Percentiles rank a stretch among this genome's conserved stretches.
Evolutionary conservation across 306 rosid genomes (phyloP).

Genomic region (Spatholobus suberectus): DNA sequence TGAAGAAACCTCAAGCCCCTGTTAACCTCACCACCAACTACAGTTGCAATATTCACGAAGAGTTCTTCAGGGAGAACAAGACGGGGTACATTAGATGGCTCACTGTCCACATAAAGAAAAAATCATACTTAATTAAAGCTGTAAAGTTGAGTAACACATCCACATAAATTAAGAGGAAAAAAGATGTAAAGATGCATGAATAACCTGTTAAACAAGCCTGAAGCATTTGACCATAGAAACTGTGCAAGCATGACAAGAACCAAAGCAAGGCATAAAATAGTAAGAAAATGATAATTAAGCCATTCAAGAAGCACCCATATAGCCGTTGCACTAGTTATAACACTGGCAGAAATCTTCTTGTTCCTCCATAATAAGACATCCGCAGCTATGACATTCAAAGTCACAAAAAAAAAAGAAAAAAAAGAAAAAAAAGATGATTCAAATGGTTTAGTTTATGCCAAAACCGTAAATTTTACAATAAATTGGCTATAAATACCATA

Average conservation of each 20-base stretch:
- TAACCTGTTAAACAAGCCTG: slow-evolving; percentile 76
- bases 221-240: slow-evolving; percentile 81
- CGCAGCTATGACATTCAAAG: slow-evolving; percentile 65
- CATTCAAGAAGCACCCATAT: slow-evolving; percentile 94
- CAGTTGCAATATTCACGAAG: slow-evolving; percentile 65
- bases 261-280: slow-evolving; percentile 62
- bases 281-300: slow-evolving; percentile 80
- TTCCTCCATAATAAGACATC: slow-evolving; percentile 94
- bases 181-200: slow-evolving; percentile 29
- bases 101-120: slow-evolving; percentile 50
- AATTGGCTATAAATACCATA: slow-evolving; percentile 42
- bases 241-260: slow-evolving; percentile 79
- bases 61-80: slow-evolving; percentile 66
- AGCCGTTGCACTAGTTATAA: slow-evolving; percentile 68
- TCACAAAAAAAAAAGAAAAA: neutral
- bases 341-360: slow-evolving; percentile 93
- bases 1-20: slow-evolving; percentile 64
- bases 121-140: neutral
- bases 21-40: slow-evolving; percentile 64
- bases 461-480: slow-evolving; percentile 30
- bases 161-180: slow-evolving; percentile 9
- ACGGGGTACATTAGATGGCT: slow-evolving; percentile 66
- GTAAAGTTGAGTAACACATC: slow-evolving; percentile 19
- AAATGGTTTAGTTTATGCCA: slow-evolving; percentile 4
- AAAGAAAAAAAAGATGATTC: neutral